Evolutionary conservation across 2,329 filamentous ascomycete species (phyloP).

Genomic region (Colletotrichum sp.): DNA sequence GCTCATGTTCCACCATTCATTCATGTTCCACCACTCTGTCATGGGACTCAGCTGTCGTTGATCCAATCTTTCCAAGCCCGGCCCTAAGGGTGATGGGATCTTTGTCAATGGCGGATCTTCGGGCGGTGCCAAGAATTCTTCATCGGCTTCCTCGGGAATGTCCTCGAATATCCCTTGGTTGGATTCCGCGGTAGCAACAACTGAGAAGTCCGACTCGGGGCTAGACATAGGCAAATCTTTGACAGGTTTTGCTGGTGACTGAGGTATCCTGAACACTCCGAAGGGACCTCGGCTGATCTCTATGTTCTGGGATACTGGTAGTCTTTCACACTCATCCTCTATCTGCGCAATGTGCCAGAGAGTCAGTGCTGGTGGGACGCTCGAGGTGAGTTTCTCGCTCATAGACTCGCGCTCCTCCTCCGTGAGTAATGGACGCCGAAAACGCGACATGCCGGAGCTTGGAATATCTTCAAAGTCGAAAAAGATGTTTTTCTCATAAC

Average conservation of each 20-base stretch:
- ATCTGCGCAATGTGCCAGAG: conserved; percentile 25
- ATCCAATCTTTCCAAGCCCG: not conserved
- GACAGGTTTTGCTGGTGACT: not conserved
- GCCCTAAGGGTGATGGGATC: not conserved
- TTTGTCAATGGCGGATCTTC: not conserved
- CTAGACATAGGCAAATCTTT: not conserved
- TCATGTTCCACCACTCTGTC: not conserved
- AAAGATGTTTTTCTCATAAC: conserved; percentile 41
- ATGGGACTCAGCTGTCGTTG: not conserved
- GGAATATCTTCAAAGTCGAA: conserved; percentile 26
- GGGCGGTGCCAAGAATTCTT: not conserved
- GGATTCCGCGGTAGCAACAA: not conserved
- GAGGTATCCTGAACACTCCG: conserved; percentile 6
- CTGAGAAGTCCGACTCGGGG: not conserved
- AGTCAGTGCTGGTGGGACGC: conserved; percentile 28
- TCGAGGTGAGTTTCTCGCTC: conserved; percentile 35
- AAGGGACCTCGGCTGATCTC: conserved; percentile 18
- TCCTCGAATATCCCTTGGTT: not conserved
- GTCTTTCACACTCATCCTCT: conserved; percentile 31
- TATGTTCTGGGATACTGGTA: not conserved
- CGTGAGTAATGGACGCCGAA: conserved; percentile 40
- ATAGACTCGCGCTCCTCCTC: conserved; percentile 39
- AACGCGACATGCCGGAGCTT: conserved; percentile 30
- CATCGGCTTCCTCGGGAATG: not conserved
- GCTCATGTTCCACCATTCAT: conserved; percentile 1